These are phyloP conservation scores for Stylonectria norvegica DNA, from an alignment of 2,329 filamentous ascomycete species.

Conservation along the genomic window DNA sequence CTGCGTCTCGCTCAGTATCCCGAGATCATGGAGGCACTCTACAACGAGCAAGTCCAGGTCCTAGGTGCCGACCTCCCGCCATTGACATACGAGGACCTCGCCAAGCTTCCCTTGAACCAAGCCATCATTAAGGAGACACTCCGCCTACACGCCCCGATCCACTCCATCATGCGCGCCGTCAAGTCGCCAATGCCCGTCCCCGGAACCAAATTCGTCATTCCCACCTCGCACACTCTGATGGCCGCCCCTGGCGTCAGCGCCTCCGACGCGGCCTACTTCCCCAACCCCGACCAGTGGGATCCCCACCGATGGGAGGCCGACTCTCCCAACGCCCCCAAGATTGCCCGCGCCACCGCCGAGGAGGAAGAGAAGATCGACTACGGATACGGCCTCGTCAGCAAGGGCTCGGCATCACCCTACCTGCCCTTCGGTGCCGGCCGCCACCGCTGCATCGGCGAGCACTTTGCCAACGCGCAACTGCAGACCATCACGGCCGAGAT, in stretches of 20 bases:
- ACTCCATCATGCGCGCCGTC: slow-evolving; percentile 91
- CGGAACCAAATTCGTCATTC: slow-evolving; percentile 78
- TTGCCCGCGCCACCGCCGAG: slow-evolving; percentile 49
- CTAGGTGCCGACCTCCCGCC: slow-evolving; percentile 73
- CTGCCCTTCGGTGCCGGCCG: slow-evolving; percentile 90
- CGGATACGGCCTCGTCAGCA: slow-evolving; percentile 88
- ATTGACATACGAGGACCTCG: slow-evolving; percentile 72
- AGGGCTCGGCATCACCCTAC: slow-evolving; percentile 85
- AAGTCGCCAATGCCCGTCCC: slow-evolving; percentile 82
- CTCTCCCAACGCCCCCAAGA: slow-evolving; percentile 51
- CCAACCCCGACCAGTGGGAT: slow-evolving; percentile 78
- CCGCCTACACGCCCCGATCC: slow-evolving; percentile 85
- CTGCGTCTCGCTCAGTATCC: slow-evolving; percentile 75
- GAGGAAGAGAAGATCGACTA: slow-evolving; percentile 83
- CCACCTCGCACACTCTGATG: slow-evolving; percentile 75
- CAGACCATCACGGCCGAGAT: slow-evolving; percentile 77
- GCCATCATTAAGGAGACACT: slow-evolving; percentile 90
- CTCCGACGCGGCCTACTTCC: slow-evolving; percentile 71
- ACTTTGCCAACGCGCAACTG: slow-evolving; percentile 91
- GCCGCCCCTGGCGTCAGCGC: slow-evolving; percentile 81
- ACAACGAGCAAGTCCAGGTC: slow-evolving; percentile 72
- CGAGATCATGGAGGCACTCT: slow-evolving; percentile 74
- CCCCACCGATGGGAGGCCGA: slow-evolving; percentile 84
- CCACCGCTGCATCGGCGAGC: slow-evolving; percentile 93
- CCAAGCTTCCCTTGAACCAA: slow-evolving; percentile 75